Base-by-base conservation (phyloP, 78 protist species). In the Dictyostelium purpureum region DNA sequence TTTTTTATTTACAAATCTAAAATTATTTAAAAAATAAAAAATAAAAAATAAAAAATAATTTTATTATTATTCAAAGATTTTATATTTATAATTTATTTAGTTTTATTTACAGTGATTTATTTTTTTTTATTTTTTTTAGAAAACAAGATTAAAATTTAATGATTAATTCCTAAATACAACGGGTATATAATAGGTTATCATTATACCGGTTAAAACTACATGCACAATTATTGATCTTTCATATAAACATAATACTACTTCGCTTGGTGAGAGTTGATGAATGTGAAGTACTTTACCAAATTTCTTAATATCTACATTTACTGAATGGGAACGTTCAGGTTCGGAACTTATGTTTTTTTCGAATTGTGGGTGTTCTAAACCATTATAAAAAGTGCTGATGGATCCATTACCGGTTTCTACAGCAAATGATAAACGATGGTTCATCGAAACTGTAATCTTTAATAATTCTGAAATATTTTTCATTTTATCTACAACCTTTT, bases 281-380 rank as follows among this genome's bases (percentile, higher is more conserved):
- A 67, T 31, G 2, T 43, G 71, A 2, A 85, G 33, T 42, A 74
- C 80, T 45, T 73, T 85, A 28, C 28, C 43, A 61, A 85, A 73
- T 54, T 85, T 85, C 33, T 73, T 70, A 59, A 85, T 85, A 35
- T 85, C 92, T 6, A 85, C 92, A 38, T 49, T 37, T 12, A 73
- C 82, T 7, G 82, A 31, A 21, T 61, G 21, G 1, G 19, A 11
- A 7, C 11, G 4, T 12, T 45, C 56, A 24, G 59, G 42, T 45
- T 35, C 65, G 9, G 61, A 28, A 10, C 18, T 4, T 10, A 16
- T 47, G 12, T 19, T 56, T 14, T 71, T 38, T 12, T 38, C 66
- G 24, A 75, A n/a, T 16, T 28, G 40, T 31, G 81, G 69, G 33
- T 75, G 81, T 24, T 26, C 35, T 28, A 75, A 42, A 51, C 66